These are phyloP conservation scores for Mycothermus thermophilus DNA, from an alignment of 495 filamentous ascomycete genomes.

Conservation along the genomic window DNA sequence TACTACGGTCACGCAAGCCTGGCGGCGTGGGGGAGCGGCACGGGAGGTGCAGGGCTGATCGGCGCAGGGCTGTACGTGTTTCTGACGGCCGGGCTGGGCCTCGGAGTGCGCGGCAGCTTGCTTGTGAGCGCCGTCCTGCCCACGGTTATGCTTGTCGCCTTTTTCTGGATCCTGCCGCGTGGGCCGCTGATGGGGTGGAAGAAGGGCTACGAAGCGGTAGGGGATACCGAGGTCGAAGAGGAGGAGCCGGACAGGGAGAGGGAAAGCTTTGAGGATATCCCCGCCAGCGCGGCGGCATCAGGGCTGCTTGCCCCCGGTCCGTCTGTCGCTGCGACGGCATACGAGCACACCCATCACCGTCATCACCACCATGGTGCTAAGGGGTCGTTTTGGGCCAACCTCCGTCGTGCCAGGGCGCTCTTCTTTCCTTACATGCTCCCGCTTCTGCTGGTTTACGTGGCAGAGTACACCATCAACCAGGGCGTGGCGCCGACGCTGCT, in stretches of 20 bases:
- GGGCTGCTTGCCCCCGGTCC: conserved; percentile 25
- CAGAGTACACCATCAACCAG: conserved; percentile 95
- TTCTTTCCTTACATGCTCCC: conserved; percentile 66
- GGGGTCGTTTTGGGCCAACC: conserved; percentile 30
- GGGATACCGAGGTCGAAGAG: conserved; percentile 23
- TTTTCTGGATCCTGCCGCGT: conserved; percentile 64
- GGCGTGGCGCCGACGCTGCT: conserved; percentile 80
- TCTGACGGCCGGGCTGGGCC: conserved; percentile 61
- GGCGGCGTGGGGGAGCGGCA: conserved; percentile 86
- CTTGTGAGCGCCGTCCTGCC: conserved; percentile 67
- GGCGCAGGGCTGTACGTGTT: conserved; percentile 80
- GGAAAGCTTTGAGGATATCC: conserved; percentile 22
- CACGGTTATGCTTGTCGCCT: conserved; percentile 66
- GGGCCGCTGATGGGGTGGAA: conserved; percentile 34
- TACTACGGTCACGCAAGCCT: conserved; percentile 85
- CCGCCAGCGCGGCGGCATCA: conserved; percentile 16
- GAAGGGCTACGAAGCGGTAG: conserved; percentile 31
- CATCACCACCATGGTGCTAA: conserved; percentile 9
- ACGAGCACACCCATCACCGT: conserved; percentile 5
- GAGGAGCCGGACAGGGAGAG: conserved; percentile 23
- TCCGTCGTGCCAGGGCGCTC: conserved; percentile 28
- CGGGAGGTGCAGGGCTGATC: conserved; percentile 75
- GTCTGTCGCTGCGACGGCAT: conserved; percentile 17
- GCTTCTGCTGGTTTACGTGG: conserved; percentile 79
- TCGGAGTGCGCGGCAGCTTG: conserved; percentile 57